These are phyloP conservation scores for Boletus mariae DNA, from an alignment of 1,284 basidiomycete genomes.

Conservation along the genomic window DNA sequence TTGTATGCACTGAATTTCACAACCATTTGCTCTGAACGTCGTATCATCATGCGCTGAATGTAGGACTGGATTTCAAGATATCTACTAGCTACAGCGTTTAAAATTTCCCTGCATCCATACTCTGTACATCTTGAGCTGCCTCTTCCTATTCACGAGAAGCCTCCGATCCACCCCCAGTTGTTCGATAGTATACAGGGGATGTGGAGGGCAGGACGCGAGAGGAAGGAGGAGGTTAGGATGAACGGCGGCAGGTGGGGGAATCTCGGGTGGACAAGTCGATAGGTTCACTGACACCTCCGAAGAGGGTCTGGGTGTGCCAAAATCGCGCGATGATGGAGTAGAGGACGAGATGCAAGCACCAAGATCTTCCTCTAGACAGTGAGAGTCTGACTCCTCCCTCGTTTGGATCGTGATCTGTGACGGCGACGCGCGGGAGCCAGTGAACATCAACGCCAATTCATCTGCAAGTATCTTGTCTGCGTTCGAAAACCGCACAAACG, in stretches of 20 bases:
- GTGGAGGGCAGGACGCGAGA: constrained; percentile 27
- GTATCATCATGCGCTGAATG: too few species aligned
- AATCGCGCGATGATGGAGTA: constrained; percentile 4
- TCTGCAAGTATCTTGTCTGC: constrained; percentile 42
- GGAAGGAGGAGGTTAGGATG: constrained; percentile 44
- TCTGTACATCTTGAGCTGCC: constrained; percentile 92
- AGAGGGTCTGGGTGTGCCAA: neutral
- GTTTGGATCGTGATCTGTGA: constrained; percentile 34
- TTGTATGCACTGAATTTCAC: too few species aligned
- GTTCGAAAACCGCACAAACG: neutral
- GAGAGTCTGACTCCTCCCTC: constrained; percentile 37
- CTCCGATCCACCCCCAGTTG: constrained; percentile 86
- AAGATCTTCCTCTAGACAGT: constrained; percentile 32
- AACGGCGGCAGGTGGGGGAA: constrained; percentile 19
- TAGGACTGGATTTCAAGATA: too few species aligned
- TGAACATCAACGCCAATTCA: constrained; percentile 79
- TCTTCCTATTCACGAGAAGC: constrained; percentile 88
- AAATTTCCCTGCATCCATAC: constrained; percentile 94
- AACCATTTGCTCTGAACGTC: too few species aligned
- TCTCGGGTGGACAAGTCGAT: neutral
- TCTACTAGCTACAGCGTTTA: constrained; percentile 9
- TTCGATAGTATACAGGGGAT: constrained; percentile 62
- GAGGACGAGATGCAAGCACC: constrained; percentile 11
- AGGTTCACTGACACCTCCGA: neutral
- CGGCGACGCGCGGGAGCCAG: constrained; percentile 49